Evolutionary conservation across 257 asterid species (phyloP).

Genomic region (Avicennia marina): DNA sequence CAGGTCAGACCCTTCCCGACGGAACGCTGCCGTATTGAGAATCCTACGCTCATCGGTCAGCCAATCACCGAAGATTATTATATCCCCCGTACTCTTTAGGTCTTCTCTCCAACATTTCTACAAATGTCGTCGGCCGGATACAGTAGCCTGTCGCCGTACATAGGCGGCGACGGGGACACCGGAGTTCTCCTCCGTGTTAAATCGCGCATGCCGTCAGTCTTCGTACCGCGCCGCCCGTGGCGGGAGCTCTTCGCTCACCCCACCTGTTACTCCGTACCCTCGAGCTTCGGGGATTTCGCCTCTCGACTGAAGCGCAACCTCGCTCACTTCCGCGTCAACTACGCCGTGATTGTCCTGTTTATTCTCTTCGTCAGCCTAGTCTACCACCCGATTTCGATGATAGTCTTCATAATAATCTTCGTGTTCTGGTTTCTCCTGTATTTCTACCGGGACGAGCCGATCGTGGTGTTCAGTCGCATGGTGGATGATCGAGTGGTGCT

Average conservation of each 20-base stretch:
- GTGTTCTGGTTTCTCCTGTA: constrained; percentile 51
- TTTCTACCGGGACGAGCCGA: constrained; percentile 59
- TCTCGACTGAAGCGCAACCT: constrained; percentile 49
- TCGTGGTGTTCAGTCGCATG: constrained; percentile 44
- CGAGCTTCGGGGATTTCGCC: constrained; percentile 32
- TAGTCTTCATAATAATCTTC: constrained; percentile 41
- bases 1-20: too few relatives aligned
- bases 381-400: constrained; percentile 66
- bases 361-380: constrained; percentile 55
- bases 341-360: constrained; percentile 36
- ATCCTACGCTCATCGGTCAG: too few relatives aligned
- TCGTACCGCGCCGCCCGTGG: constrained; percentile 68
- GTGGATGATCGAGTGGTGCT: constrained; percentile 58
- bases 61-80: too few relatives aligned
- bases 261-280: constrained; percentile 50
- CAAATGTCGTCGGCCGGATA: constrained; percentile 25
- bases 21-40: too few relatives aligned
- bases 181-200: constrained; percentile 32
- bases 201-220: constrained; percentile 35
- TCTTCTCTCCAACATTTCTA: too few relatives aligned
- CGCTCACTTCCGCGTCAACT: constrained; percentile 63
- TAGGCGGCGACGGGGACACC: constrained; percentile 8
- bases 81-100: too few relatives aligned
- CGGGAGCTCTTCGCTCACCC: constrained; percentile 65
- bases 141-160: constrained; percentile 31